These are phyloP conservation scores for Ehretia macrophylla DNA, from an alignment of 257 asterid genomes.

Conservation along the genomic window DNA sequence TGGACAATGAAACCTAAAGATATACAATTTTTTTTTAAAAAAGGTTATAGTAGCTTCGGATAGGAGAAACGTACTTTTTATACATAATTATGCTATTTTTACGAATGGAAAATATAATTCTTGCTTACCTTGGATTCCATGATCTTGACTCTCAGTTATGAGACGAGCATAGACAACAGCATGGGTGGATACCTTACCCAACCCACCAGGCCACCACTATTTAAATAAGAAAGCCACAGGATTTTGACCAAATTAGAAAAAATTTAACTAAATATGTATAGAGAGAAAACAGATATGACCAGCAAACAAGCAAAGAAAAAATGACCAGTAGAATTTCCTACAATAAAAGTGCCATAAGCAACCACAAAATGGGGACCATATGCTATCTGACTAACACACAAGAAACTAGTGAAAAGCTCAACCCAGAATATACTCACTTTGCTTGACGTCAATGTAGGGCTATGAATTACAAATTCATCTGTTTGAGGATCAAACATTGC, in stretches of 20 bases:
- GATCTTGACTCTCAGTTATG: slow-evolving; percentile 67
- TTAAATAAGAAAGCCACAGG: slow-evolving; percentile 10
- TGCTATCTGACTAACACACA: background rate
- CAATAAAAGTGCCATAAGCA: background rate
- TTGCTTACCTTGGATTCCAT: slow-evolving; percentile 80
- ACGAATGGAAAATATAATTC: background rate
- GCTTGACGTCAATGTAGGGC: slow-evolving; percentile 98
- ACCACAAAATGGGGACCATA: background rate
- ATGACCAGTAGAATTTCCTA: background rate
- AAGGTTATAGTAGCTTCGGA: background rate
- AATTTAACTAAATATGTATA: background rate
- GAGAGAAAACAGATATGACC: slow-evolving; percentile 1
- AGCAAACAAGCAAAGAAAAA: background rate
- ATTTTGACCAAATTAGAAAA: slow-evolving; percentile 13
- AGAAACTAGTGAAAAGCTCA: background rate
- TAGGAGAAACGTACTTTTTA: background rate
- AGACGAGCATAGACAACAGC: slow-evolving; percentile 91
- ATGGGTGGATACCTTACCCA: slow-evolving; percentile 96
- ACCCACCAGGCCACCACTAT: slow-evolving; percentile 99
- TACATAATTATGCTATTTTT: background rate
- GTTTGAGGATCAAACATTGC: slow-evolving; percentile 91
- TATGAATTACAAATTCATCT: slow-evolving; percentile 87
- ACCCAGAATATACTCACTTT: slow-evolving; percentile 47
- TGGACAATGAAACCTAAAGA: slow-evolving; percentile 82
- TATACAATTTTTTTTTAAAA: background rate